These are phyloP conservation scores for Hypoxylon sp. DNA, from an alignment of 2,329 filamentous ascomycete species.

Conservation along the genomic window DNA sequence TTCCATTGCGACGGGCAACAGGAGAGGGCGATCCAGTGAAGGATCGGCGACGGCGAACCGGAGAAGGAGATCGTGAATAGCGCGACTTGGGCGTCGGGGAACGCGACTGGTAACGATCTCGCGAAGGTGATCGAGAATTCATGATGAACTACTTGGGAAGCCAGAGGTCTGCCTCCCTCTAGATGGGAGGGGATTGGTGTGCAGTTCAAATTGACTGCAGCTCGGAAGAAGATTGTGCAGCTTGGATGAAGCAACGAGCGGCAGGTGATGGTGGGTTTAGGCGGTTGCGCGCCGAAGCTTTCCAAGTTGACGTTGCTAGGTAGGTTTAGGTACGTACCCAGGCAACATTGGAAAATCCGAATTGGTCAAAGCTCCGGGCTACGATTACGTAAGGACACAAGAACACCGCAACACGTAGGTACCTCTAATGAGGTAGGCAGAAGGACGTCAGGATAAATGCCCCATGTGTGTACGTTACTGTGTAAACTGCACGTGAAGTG, in stretches of 20 bases:
- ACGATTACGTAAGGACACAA: constrained; percentile 5
- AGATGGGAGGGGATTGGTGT: no score
- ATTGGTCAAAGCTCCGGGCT: neutral
- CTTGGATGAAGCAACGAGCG: neutral
- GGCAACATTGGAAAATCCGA: constrained; percentile 11
- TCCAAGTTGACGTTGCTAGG: constrained; percentile 1
- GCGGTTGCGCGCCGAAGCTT: constrained; percentile 1
- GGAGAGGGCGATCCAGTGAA: constrained; percentile 48
- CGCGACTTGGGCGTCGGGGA: constrained; percentile 55
- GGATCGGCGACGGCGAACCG: constrained; percentile 48
- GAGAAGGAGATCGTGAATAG: constrained; percentile 54
- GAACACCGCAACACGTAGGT: no score
- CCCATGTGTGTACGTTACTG: no score
- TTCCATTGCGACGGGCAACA: constrained; percentile 55
- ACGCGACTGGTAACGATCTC: constrained; percentile 49
- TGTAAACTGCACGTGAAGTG: no score
- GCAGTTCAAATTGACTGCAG: neutral
- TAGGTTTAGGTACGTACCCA: neutral
- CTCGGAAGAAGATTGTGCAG: neutral
- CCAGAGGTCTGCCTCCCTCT: neutral
- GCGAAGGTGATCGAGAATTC: constrained; percentile 52
- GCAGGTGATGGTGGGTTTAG: neutral
- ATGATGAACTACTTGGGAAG: constrained; percentile 31
- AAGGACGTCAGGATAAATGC: no score
- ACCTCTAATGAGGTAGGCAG: no score